Evolutionary conservation across 805 yeast species (phyloP), one percentile per base, ranked within the genome.

Genomic region (Grigorovia humatica): DNA sequence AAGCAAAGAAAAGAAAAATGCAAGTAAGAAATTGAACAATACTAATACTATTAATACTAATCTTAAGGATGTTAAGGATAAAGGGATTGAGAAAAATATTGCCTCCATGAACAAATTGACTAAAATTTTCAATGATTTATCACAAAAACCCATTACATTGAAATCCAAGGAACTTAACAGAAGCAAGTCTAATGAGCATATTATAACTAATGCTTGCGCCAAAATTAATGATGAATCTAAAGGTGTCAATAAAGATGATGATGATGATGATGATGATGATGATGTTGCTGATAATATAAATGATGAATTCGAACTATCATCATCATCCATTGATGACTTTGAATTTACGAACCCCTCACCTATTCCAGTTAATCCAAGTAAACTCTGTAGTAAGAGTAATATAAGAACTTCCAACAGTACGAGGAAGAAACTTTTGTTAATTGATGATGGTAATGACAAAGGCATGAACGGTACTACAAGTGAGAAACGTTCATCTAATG

Each of bases 261-360:
- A 13, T 5, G 38, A 13, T 5, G 38, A 32, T 5, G 38, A 32
- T 5, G 38, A 13, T 5, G 38, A 32, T 5, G 38, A 32, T 5
- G 15, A 32, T 11, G 38, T 5, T 11, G 38, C 4, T 5, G 15
- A 32, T 32, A 9, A 11, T 32, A 13, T 32, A 2, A 47, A 50
- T n/a, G 70, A 66, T 52, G 65, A 59, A 30, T 66, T 66, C 50
- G 69, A 65, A 43, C 56, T 66, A 18, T 61, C 69, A 1, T 63
- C 68, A 1, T 65, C 69, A 9, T 47, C 60, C 3, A 61, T 58
- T 48, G 69, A 65, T 50, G 70, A 64, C 50, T 52, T 65, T 6
- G 70, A 66, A 48, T 51, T 64, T 46, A 62, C 69, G 0, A 58
- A 61, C 46, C 67, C 70, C 2, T 66, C 68, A 11, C 67, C 64